A percentile compares a stretch with the other conserved stretches of the same genome.
phyloP scores from a whole-genome alignment of 352 stramenopile genomes.

The Phytophthora sojae region DNA sequence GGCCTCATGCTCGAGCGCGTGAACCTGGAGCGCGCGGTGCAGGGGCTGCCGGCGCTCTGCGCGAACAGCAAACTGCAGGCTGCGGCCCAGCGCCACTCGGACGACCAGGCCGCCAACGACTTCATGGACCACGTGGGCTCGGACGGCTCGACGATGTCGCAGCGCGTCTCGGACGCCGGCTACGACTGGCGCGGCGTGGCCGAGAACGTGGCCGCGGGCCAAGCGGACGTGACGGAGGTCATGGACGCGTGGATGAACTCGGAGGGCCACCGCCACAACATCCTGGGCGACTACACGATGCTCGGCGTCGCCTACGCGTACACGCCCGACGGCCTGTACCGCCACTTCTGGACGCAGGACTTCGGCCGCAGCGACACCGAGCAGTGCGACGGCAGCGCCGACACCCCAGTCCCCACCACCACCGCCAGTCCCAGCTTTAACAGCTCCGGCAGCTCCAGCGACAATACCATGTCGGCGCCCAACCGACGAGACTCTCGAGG shows the following conservation, averaged over 20 bases:
- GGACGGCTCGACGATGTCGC: slow-evolving; percentile 40
- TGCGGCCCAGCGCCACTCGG: slow-evolving; percentile 35
- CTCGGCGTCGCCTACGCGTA: slow-evolving; percentile 51
- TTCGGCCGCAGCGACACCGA: slow-evolving; percentile 51
- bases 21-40: slow-evolving; percentile 50
- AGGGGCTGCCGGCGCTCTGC: slow-evolving; percentile 44
- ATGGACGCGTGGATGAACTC: slow-evolving; percentile 58
- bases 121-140: slow-evolving; percentile 62
- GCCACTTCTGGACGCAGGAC: slow-evolving; percentile 70
- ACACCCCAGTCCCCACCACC: not conserved
- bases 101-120: slow-evolving; percentile 55
- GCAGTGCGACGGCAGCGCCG: slow-evolving; percentile 33
- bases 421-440: not conserved
- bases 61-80: slow-evolving; percentile 42
- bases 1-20: slow-evolving; percentile 53
- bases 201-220: slow-evolving; percentile 55
- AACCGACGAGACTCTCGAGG: slow-evolving; percentile 15
- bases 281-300: slow-evolving; percentile 51
- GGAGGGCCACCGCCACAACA: slow-evolving; percentile 45
- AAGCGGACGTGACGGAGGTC: slow-evolving; percentile 40
- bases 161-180: slow-evolving; percentile 47
- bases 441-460: not conserved
- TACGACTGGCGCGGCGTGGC: slow-evolving; percentile 57
- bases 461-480: slow-evolving; percentile 24
- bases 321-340: slow-evolving; percentile 34